Evolutionary conservation across 2,329 filamentous ascomycete species (phyloP).

Genomic region (Hypomyces perniciosus): DNA sequence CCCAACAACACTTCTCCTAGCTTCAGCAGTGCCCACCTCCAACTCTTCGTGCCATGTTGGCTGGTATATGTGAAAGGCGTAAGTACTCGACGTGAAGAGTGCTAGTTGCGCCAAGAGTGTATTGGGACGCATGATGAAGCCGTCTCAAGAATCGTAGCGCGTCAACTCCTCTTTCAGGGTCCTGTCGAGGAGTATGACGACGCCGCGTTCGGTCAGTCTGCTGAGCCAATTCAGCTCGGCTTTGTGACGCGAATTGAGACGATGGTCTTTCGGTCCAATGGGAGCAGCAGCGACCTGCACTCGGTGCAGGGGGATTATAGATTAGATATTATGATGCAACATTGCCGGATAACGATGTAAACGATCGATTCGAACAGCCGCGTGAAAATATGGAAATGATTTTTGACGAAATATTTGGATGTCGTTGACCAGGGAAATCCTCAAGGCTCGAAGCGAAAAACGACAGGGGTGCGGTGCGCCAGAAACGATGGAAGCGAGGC

Average conservation of each 20-base stretch:
- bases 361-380: background rate
- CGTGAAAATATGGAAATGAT: background rate
- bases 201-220: background rate
- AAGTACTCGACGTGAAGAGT: constrained; percentile 39
- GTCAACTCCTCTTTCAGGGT: background rate
- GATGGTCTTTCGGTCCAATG: background rate
- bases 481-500: too few species aligned
- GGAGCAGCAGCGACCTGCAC: background rate
- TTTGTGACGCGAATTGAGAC: too few species aligned
- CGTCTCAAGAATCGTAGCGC: background rate
- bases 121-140: constrained; percentile 34
- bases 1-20: constrained; percentile 18
- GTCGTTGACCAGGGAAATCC: too few species aligned
- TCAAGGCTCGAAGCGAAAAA: too few species aligned
- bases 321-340: constrained; percentile 15
- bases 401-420: too few species aligned
- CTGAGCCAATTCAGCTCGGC: background rate
- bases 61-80: constrained; percentile 44
- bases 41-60: constrained; percentile 31
- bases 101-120: constrained; percentile 37
- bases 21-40: constrained; percentile 20
- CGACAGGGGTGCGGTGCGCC: too few species aligned
- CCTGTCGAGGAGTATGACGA: background rate
- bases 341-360: constrained; percentile 7
- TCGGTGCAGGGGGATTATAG: constrained; percentile 4